Conservation (phyloP, 176 grass and related monocot species). For the Avena insularis region DNA sequence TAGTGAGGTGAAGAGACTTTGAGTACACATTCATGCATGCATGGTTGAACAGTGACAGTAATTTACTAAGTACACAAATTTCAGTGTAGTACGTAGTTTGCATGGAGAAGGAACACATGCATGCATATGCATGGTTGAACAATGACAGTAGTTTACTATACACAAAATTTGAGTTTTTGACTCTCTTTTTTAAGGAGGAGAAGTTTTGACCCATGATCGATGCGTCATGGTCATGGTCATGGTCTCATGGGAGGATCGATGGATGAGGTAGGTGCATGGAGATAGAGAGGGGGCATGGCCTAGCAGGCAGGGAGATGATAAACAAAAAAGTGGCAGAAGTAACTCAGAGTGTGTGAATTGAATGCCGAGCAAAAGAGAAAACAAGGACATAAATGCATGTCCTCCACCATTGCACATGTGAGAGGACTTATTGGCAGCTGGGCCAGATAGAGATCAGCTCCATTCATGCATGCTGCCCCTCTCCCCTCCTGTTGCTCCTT, state of each 20-base stretch:
- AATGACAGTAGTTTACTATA: slow-evolving; percentile 28
- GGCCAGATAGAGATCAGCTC: slow-evolving; percentile 27
- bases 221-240: slow-evolving; percentile 14
- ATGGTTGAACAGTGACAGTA: slow-evolving; percentile 31
- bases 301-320: slow-evolving; percentile 16
- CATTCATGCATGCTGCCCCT: slow-evolving; percentile 31
- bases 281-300: not conserved
- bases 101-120: slow-evolving; percentile 42
- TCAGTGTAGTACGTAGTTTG: slow-evolving; percentile 17
- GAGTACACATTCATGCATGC: not conserved
- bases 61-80: slow-evolving; percentile 14
- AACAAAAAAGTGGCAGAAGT: slow-evolving; percentile 46
- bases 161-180: not conserved
- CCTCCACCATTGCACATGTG: slow-evolving; percentile 52
- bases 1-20: not conserved
- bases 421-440: slow-evolving; percentile 43
- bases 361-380: slow-evolving; percentile 55
- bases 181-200: not conserved
- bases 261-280: not conserved
- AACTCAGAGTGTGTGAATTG: slow-evolving; percentile 50
- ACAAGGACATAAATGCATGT: slow-evolving; percentile 52
- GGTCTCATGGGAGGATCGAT: not conserved
- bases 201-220: not conserved
- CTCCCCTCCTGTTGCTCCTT: not conserved
- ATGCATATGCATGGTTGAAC: slow-evolving; percentile 28